These are phyloP conservation scores for Saccharomyces hybrid DNA, from an alignment of 1,139 yeast species.

Conservation along the genomic window DNA sequence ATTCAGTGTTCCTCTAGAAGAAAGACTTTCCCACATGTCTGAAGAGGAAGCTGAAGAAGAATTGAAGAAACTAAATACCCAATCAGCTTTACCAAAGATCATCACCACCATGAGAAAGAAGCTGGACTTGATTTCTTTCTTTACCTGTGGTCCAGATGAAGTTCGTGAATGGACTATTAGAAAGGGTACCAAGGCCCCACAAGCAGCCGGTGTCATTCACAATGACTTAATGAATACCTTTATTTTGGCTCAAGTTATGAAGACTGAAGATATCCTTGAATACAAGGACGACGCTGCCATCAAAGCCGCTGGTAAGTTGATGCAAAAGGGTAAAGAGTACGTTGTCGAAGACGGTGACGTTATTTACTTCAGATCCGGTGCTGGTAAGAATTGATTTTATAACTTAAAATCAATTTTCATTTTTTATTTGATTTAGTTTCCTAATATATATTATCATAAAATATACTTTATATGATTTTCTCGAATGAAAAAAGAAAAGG, in stretches of 20 bases:
- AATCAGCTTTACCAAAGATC: constrained; percentile 83
- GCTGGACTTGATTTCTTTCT: constrained; percentile 73
- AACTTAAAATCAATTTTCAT: neutral
- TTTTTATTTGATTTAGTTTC: neutral
- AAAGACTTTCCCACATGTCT: constrained; percentile 79
- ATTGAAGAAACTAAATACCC: constrained; percentile 78
- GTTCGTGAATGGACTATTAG: constrained; percentile 88
- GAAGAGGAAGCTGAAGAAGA: constrained; percentile 92
- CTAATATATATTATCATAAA: neutral
- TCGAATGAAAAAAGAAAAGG: neutral
- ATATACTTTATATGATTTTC: neutral
- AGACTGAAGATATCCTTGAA: constrained; percentile 77
- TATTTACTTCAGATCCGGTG: constrained; percentile 92
- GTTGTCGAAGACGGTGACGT: constrained; percentile 89
- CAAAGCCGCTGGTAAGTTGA: constrained; percentile 87
- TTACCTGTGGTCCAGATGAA: constrained; percentile 80
- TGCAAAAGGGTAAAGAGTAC: constrained; percentile 94
- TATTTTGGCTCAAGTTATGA: constrained; percentile 76
- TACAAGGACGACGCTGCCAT: constrained; percentile 77
- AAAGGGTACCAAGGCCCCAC: constrained; percentile 78
- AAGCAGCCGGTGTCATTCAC: constrained; percentile 84
- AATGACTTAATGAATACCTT: constrained; percentile 73
- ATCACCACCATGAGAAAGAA: constrained; percentile 77
- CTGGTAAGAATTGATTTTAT: constrained; percentile 62
- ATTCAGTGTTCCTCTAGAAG: constrained; percentile 87